A percentile compares a stretch with the other conserved stretches of the same genome.
Conservation (phyloP, 2,329 filamentous ascomycete genomes). For the Xylariaceae sp. region DNA sequence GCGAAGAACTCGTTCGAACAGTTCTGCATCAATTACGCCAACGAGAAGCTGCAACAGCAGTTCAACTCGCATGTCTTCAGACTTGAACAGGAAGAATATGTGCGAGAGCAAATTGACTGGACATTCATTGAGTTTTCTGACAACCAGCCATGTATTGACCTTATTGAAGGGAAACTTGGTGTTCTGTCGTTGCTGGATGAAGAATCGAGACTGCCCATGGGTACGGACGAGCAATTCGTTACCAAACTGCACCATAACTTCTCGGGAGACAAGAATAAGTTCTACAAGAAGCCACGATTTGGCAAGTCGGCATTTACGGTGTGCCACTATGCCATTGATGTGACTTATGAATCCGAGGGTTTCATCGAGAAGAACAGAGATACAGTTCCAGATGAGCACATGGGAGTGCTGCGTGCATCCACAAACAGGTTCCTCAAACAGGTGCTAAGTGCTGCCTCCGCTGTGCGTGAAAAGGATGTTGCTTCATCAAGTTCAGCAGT, state of each 20-base stretch:
- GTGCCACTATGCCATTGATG: constrained; percentile 96
- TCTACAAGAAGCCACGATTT: constrained; percentile 98
- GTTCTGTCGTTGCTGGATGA: constrained; percentile 92
- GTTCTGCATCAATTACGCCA: constrained; percentile 99
- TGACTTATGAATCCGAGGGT: constrained; percentile 97
- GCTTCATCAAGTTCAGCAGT: constrained; percentile 69
- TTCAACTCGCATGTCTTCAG: constrained; percentile 99
- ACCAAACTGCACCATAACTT: constrained; percentile 97
- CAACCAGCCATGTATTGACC: constrained; percentile 97
- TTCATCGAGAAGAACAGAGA: constrained; percentile 99
- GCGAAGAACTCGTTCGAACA: constrained; percentile 99
- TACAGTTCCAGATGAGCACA: constrained; percentile 96
- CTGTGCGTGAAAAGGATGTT: constrained; percentile 87
- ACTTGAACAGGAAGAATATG: constrained; percentile 96
- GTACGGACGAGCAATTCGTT: constrained; percentile 95
- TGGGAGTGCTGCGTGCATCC: constrained; percentile 87
- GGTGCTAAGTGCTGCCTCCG: constrained; percentile 83
- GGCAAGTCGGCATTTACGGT: constrained; percentile 98
- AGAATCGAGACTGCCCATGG: constrained; percentile 95
- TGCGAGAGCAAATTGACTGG: constrained; percentile 97
- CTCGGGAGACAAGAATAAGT: constrained; percentile 86
- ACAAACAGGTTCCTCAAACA: constrained; percentile 84
- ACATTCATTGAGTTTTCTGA: constrained; percentile 99
- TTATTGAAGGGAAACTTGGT: constrained; percentile 96
- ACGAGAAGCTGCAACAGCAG: constrained; percentile 98